Conservation (phyloP, 2,329 filamentous ascomycete genomes). For the Xenoacremonium recifei region DNA sequence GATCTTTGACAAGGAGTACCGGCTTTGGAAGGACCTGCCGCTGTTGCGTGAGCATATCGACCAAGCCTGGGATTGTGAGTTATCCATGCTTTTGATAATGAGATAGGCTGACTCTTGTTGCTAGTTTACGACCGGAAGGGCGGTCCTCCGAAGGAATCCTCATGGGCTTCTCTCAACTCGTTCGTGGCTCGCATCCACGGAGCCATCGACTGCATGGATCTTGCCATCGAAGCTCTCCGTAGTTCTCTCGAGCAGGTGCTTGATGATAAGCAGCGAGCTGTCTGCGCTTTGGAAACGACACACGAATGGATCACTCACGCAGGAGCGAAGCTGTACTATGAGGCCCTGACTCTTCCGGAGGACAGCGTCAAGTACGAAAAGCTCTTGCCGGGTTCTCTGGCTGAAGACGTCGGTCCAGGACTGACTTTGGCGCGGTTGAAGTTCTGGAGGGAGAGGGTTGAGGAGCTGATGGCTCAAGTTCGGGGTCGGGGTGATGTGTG, state of each 20-base stretch:
- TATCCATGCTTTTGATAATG: too few relatives aligned
- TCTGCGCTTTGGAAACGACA: slow-evolving; percentile 19
- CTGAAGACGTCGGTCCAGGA: slow-evolving; percentile 15
- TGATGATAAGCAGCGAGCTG: slow-evolving; percentile 11
- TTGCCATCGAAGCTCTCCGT: slow-evolving; percentile 31
- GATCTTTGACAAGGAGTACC: slow-evolving; percentile 25
- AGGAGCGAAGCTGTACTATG: slow-evolving; percentile 21
- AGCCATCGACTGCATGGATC: slow-evolving; percentile 23
- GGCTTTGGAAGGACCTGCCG: slow-evolving; percentile 30
- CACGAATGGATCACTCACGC: slow-evolving; percentile 32
- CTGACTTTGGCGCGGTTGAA: slow-evolving; percentile 27
- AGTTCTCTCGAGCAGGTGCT: slow-evolving; percentile 26
- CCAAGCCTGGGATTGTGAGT: slow-evolving; percentile 28
- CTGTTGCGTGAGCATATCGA: slow-evolving; percentile 29
- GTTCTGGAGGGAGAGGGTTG: slow-evolving; percentile 30
- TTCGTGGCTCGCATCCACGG: slow-evolving; percentile 31
- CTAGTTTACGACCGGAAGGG: too few relatives aligned
- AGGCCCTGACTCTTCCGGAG: slow-evolving; percentile 9
- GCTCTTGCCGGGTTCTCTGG: slow-evolving; percentile 19
- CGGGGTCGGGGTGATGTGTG: slow-evolving; percentile 18
- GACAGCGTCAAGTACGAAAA: slow-evolving; percentile 19
- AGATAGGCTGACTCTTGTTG: too few relatives aligned
- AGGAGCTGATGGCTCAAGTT: slow-evolving; percentile 16
- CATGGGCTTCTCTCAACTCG: slow-evolving; percentile 33
- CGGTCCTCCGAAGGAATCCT: slow-evolving; percentile 7